Evolutionary conservation across 2,329 filamentous ascomycete genomes (phyloP).

Genomic region (Aureobasidium lini): DNA sequence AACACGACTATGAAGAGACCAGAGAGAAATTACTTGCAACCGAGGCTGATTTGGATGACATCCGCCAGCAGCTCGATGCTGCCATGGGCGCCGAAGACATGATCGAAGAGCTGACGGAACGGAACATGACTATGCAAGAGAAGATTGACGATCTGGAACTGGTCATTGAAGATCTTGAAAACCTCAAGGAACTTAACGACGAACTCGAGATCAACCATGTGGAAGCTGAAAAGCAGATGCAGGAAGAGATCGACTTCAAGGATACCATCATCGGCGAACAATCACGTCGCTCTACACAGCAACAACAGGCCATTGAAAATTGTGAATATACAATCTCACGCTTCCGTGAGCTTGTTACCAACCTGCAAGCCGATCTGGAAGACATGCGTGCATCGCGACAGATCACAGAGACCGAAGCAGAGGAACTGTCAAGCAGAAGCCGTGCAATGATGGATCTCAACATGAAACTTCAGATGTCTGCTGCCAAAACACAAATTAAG

Average conservation of each 20-base stretch:
- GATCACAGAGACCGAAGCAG: slow-evolving; percentile 85
- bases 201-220: slow-evolving; percentile 91
- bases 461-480: slow-evolving; percentile 83
- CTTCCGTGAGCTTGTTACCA: slow-evolving; percentile 83
- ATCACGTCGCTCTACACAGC: slow-evolving; percentile 61
- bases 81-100: slow-evolving; percentile 85
- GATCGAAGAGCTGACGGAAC: slow-evolving; percentile 84
- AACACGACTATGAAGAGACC: slow-evolving; percentile 58
- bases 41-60: slow-evolving; percentile 71
- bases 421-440: slow-evolving; percentile 79
- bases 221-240: slow-evolving; percentile 87
- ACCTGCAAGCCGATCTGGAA: slow-evolving; percentile 76
- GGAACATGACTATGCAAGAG: slow-evolving; percentile 76
- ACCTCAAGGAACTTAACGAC: slow-evolving; percentile 83
- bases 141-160: slow-evolving; percentile 75
- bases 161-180: slow-evolving; percentile 80
- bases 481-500: slow-evolving; percentile 86
- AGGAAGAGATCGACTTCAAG: slow-evolving; percentile 85
- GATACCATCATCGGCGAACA: slow-evolving; percentile 81
- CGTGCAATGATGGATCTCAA: slow-evolving; percentile 96
- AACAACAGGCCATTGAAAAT: slow-evolving; percentile 74
- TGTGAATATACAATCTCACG: slow-evolving; percentile 83
- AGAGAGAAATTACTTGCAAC: slow-evolving; percentile 67
- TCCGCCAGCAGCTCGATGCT: slow-evolving; percentile 84
- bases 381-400: slow-evolving; percentile 89